Evolutionary conservation across 177 flowering plant genomes (phyloP).

Genomic region (Vitis hybrid): DNA sequence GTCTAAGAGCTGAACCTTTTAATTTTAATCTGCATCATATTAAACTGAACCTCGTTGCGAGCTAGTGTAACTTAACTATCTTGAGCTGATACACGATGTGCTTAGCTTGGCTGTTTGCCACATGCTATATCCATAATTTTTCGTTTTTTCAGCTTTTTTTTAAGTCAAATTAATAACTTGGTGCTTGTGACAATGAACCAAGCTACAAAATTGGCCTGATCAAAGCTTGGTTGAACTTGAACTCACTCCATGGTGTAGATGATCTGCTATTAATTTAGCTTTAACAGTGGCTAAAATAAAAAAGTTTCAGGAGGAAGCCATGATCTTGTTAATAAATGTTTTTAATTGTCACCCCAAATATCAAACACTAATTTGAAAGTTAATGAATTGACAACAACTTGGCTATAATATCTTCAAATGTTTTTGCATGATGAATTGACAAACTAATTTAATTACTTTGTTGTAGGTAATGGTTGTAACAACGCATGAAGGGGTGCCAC

Average conservation of each 20-base stretch:
- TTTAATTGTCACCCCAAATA: no score
- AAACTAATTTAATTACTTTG: slow-evolving; percentile 10
- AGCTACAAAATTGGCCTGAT: no score
- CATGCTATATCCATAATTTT: neutral
- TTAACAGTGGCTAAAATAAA: no score
- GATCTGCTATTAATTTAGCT: no score
- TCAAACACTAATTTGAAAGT: no score
- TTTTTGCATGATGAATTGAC: neutral
- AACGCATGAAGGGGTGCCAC: slow-evolving; percentile 96
- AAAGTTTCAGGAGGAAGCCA: neutral
- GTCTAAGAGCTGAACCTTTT: neutral
- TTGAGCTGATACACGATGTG: neutral
- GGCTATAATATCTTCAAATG: neutral
- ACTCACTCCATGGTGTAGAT: no score
- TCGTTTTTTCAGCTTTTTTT: neutral
- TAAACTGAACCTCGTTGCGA: neutral
- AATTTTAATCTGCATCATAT: no score
- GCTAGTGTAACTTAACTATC: slow-evolving; percentile 3
- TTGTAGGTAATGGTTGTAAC: slow-evolving; percentile 95
- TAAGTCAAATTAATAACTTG: neutral
- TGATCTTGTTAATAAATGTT: no score
- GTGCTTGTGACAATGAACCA: no score
- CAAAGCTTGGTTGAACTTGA: no score
- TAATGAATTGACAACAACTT: no score
- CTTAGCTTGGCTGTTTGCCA: no score